Evolutionary conservation across 306 rosid genomes (phyloP).

Genomic region (Gillenia trifoliata): DNA sequence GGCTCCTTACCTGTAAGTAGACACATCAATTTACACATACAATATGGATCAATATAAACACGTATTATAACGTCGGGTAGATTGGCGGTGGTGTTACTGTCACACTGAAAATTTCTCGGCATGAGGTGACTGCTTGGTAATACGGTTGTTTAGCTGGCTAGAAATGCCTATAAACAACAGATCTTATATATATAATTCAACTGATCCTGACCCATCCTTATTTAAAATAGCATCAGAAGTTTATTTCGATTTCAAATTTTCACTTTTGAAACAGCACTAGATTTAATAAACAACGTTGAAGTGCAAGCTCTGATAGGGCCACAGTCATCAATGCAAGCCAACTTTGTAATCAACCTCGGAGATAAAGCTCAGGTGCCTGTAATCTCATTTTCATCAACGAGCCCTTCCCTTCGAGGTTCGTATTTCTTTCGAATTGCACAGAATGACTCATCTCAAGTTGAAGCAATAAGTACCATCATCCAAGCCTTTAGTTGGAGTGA

Average conservation of each 20-base stretch:
- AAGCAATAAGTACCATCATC: slow-evolving; percentile 27
- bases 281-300: slow-evolving; percentile 18
- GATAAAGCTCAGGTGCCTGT: slow-evolving; percentile 44
- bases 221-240: no score
- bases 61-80: no score
- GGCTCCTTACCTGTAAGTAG: no score
- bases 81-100: no score
- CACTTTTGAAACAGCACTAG: slow-evolving; percentile 12
- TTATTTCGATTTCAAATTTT: background rate
- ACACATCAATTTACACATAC: no score
- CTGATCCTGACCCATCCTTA: no score
- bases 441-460: slow-evolving; percentile 36
- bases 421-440: slow-evolving; percentile 44
- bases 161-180: no score
- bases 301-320: slow-evolving; percentile 45
- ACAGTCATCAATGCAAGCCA: slow-evolving; percentile 42
- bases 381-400: slow-evolving; percentile 42
- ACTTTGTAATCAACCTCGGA: slow-evolving; percentile 41
- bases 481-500: slow-evolving; percentile 42
- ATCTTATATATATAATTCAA: no score
- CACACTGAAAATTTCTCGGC: no score
- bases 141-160: no score
- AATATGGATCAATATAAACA: no score
- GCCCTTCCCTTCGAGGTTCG: slow-evolving; percentile 37
- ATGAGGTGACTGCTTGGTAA: no score